Conservation (phyloP, 345 rosid genomes). For the Eucalyptus urophylla region DNA sequence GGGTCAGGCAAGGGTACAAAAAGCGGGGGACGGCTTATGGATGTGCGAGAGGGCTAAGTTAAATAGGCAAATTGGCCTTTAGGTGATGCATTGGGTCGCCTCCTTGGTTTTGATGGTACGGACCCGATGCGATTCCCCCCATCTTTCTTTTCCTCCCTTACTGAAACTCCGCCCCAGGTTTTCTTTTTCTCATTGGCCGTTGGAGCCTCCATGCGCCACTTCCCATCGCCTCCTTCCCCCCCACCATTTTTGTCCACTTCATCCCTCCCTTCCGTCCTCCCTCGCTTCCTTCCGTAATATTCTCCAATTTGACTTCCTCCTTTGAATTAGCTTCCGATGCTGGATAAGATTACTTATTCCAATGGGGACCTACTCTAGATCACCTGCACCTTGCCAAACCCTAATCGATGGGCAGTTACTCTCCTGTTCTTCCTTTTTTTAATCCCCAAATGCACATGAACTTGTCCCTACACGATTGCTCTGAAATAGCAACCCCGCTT, state of each 20-base stretch:
- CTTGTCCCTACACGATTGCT: neutral
- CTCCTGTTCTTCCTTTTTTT: neutral
- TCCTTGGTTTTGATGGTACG: neutral
- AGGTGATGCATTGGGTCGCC: neutral
- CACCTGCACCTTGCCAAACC: neutral
- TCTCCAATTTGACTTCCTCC: neutral
- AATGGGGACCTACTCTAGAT: neutral
- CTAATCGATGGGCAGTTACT: neutral
- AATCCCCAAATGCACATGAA: neutral
- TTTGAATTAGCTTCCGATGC: neutral
- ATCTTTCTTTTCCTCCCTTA: neutral
- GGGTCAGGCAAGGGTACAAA: neutral
- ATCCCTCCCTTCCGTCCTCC: neutral
- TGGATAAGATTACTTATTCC: neutral
- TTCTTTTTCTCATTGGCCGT: slow-evolving; percentile 23
- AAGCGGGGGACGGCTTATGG: neutral
- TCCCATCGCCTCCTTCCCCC: neutral
- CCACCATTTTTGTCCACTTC: slow-evolving; percentile 6
- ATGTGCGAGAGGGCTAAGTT: neutral
- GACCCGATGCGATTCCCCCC: neutral
- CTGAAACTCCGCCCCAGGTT: slow-evolving; percentile 16
- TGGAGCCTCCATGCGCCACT: slow-evolving; percentile 62
- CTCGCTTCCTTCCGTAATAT: neutral
- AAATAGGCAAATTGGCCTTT: neutral
- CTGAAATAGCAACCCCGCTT: neutral